Evolutionary conservation across 371 early-diverging fungal species (phyloP).

Genomic region (Batrachochytrium dendrobatidis): DNA sequence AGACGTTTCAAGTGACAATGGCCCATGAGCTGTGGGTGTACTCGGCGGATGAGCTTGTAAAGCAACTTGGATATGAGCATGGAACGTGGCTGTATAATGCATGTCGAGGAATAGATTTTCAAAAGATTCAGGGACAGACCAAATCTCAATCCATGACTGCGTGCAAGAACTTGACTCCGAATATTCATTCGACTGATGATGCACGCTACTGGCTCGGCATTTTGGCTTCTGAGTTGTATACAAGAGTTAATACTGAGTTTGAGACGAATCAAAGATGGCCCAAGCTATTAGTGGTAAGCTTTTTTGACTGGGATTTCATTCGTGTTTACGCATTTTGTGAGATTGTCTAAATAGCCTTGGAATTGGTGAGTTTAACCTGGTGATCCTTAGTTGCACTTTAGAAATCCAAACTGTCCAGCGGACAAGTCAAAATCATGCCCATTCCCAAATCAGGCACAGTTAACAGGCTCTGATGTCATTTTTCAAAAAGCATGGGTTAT

Average conservation of each 20-base stretch:
- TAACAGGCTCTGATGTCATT: not conserved
- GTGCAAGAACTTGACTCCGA: constrained; percentile 44
- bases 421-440: constrained; percentile 6
- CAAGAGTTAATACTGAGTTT: constrained; percentile 42
- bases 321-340: not conserved
- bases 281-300: constrained; percentile 33
- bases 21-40: constrained; percentile 14
- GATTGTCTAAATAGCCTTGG: not conserved
- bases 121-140: constrained; percentile 45
- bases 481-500: not conserved
- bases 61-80: constrained; percentile 1
- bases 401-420: not conserved
- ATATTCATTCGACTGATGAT: constrained; percentile 22
- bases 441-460: not conserved
- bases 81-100: constrained; percentile 54
- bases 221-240: constrained; percentile 48
- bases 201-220: constrained; percentile 50
- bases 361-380: too few species aligned
- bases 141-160: constrained; percentile 54
- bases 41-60: constrained; percentile 11
- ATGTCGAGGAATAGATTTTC: constrained; percentile 54
- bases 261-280: constrained; percentile 51
- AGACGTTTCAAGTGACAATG: constrained; percentile 35
- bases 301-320: not conserved
- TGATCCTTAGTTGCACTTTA: constrained; percentile 6